A percentile compares a stretch with the other conserved stretches of the same genome.
phyloP scores from a whole-genome alignment of 2,329 filamentous ascomycete genomes.

The Fusarium decemcellulare region DNA sequence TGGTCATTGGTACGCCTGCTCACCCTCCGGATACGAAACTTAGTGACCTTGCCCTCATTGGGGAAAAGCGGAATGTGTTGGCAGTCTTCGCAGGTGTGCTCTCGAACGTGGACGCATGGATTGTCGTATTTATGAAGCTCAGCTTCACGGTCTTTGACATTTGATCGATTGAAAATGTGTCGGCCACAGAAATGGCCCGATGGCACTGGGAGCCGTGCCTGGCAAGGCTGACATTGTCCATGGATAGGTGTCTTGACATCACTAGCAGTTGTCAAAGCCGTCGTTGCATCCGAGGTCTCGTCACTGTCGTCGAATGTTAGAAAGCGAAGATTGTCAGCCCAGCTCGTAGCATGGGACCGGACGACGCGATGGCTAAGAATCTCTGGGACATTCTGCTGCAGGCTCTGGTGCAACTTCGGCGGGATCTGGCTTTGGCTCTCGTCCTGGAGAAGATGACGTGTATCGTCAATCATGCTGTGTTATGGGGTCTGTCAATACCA shows the following conservation, averaged over 20 bases:
- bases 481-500: no score
- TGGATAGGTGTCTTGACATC: no score
- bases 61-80: background rate
- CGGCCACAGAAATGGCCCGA: background rate
- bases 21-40: background rate
- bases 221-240: background rate
- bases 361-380: background rate
- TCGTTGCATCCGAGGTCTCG: background rate
- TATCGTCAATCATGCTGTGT: background rate
- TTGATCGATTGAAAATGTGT: no score
- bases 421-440: background rate
- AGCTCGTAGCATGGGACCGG: background rate
- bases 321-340: background rate
- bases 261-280: no score
- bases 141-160: background rate
- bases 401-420: background rate
- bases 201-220: background rate
- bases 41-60: background rate
- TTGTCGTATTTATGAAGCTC: background rate
- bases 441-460: background rate
- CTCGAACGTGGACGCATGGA: background rate
- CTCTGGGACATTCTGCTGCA: background rate
- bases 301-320: background rate
- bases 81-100: background rate
- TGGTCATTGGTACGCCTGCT: background rate